Conservation (phyloP, 352 stramenopile species). For the Thalassiosira ordinaria region DNA sequence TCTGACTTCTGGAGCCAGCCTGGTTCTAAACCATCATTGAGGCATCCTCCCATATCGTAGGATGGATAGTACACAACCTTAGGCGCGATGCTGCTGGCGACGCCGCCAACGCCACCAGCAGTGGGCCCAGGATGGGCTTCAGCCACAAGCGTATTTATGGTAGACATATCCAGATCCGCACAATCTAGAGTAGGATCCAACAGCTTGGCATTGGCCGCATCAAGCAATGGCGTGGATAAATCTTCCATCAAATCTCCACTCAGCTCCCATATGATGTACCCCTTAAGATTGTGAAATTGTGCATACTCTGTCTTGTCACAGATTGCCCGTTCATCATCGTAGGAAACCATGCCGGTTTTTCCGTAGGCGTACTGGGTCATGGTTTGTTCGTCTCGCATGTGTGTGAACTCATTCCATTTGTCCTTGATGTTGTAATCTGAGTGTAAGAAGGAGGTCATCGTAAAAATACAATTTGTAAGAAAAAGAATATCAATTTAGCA, state of each 20-base stretch:
- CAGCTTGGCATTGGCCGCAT: slow-evolving; percentile 51
- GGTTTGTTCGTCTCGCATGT: slow-evolving; percentile 34
- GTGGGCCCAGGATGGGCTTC: no score
- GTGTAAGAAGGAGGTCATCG: no score
- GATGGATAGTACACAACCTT: slow-evolving; percentile 12
- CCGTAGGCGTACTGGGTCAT: slow-evolving; percentile 42
- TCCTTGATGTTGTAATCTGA: slow-evolving; percentile 47
- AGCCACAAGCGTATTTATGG: no score
- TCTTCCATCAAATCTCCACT: slow-evolving; percentile 46
- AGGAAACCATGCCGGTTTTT: slow-evolving; percentile 29
- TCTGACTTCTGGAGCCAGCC: no score
- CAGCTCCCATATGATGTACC: slow-evolving; percentile 54
- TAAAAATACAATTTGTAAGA: no score
- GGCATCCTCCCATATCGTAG: neutral
- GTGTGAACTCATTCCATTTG: slow-evolving; percentile 11
- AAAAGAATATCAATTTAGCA: no score
- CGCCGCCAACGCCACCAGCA: no score
- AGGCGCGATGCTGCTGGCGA: no score
- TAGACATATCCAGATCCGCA: neutral
- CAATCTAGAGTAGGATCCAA: slow-evolving; percentile 21
- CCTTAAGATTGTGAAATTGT: slow-evolving; percentile 25
- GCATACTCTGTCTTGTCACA: slow-evolving; percentile 58
- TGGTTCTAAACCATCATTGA: slow-evolving; percentile 15
- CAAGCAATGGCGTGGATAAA: slow-evolving; percentile 56
- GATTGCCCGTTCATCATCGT: slow-evolving; percentile 51